Conservation (phyloP, 352 stramenopile genomes). For the Globisporangium middletonii region DNA sequence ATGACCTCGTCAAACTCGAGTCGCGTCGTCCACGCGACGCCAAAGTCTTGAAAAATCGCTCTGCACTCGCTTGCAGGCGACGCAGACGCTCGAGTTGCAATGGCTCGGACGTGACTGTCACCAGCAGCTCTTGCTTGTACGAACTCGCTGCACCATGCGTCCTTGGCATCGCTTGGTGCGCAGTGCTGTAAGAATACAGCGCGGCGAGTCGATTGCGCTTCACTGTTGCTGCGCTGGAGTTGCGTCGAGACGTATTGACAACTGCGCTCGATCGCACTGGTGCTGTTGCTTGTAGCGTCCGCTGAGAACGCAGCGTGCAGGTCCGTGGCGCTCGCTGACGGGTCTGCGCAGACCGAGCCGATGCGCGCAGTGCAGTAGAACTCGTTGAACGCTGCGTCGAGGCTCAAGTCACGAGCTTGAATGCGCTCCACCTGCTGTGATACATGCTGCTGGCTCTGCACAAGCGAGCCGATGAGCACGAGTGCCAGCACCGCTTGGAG, state of each 20-base stretch:
- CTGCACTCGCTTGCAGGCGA: neutral
- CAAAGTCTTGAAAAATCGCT: slow-evolving; percentile 1
- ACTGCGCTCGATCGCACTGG: neutral
- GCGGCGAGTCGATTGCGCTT: neutral
- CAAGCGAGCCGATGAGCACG: neutral
- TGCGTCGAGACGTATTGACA: neutral
- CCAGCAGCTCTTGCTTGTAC: neutral
- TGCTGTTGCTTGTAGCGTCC: neutral
- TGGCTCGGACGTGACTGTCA: no score
- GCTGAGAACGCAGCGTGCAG: neutral
- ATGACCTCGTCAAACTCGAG: slow-evolving; percentile 10
- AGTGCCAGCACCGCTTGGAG: neutral
- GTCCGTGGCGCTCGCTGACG: neutral
- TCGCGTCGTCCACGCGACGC: slow-evolving; percentile 1
- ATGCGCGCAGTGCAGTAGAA: slow-evolving; percentile 6
- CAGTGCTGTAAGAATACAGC: neutral
- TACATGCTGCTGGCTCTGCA: neutral
- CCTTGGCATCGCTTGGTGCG: slow-evolving; percentile 2
- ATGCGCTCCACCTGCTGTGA: neutral
- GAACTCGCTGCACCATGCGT: slow-evolving; percentile 8
- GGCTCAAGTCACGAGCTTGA: neutral
- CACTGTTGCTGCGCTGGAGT: neutral
- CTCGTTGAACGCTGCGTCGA: neutral
- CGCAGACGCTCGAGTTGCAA: neutral
- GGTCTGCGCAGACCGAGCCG: slow-evolving; percentile 1